Conservation (phyloP, 202 grass and related monocot species). For the Zoysia matrella region DNA sequence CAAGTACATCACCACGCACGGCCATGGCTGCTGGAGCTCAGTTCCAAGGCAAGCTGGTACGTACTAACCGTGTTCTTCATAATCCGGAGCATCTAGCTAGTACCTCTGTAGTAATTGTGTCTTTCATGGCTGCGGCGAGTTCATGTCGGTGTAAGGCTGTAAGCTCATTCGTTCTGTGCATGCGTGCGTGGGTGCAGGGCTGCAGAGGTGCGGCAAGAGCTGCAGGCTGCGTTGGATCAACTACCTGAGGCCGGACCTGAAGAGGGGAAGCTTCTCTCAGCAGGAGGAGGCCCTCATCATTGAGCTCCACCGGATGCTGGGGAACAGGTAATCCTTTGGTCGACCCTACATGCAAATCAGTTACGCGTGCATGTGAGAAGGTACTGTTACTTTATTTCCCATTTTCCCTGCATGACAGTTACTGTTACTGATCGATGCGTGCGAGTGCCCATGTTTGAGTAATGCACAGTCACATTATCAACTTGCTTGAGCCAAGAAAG, state of each 20-base stretch:
- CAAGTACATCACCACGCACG: slow-evolving; percentile 81
- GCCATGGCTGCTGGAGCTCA: slow-evolving; percentile 99
- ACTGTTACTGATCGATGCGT: not conserved
- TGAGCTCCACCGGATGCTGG: slow-evolving; percentile 92
- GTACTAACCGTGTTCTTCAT: not conserved
- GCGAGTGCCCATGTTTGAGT: slow-evolving; percentile 30
- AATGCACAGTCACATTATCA: slow-evolving; percentile 25
- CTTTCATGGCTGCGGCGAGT: not conserved
- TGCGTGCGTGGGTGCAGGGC: slow-evolving; percentile 41
- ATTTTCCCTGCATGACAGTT: slow-evolving; percentile 5
- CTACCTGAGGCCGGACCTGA: slow-evolving; percentile 95
- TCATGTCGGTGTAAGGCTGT: not conserved
- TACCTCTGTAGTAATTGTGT: not conserved
- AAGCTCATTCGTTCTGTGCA: not conserved
- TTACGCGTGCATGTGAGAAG: slow-evolving; percentile 24
- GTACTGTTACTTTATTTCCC: not conserved
- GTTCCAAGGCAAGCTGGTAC: slow-evolving; percentile 85
- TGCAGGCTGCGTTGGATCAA: slow-evolving; percentile 99
- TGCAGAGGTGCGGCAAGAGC: slow-evolving; percentile 98
- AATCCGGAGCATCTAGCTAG: not conserved
- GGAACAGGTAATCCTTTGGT: slow-evolving; percentile 69
- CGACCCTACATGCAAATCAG: slow-evolving; percentile 8
- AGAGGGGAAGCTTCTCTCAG: slow-evolving; percentile 95
- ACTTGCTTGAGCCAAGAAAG: slow-evolving; percentile 28
- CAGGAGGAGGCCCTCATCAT: slow-evolving; percentile 97